Percentiles rank a stretch among this genome's conserved stretches.
These are phyloP conservation scores for Galerina marginata DNA, from an alignment of 768 basidiomycete species.

Conservation along the genomic window DNA sequence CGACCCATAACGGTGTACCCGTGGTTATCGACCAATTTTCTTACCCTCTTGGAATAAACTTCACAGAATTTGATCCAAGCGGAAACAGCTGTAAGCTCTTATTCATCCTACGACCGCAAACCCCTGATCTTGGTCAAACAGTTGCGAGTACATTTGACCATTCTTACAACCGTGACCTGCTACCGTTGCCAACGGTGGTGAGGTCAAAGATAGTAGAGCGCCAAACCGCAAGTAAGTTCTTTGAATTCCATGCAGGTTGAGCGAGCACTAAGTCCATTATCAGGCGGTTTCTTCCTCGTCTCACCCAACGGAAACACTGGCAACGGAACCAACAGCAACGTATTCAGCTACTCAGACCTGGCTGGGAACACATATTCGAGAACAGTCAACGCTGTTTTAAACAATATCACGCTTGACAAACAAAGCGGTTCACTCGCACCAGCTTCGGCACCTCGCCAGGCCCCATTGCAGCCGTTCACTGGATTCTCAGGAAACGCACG, in stretches of 20 bases:
- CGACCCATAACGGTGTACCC: slow-evolving; percentile 47
- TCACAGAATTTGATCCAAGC: slow-evolving; percentile 40
- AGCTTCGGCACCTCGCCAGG: slow-evolving; percentile 5
- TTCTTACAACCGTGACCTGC: slow-evolving; percentile 63
- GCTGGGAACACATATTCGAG: slow-evolving; percentile 68
- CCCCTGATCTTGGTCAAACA: slow-evolving; percentile 28
- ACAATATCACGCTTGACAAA: slow-evolving; percentile 64
- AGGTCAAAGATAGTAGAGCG: slow-evolving; percentile 62
- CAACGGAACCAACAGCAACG: slow-evolving; percentile 75
- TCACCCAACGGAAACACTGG: slow-evolving; percentile 55
- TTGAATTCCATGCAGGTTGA: neutral
- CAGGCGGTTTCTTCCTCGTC: slow-evolving; percentile 57
- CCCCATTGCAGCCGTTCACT: slow-evolving; percentile 8
- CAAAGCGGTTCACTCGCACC: slow-evolving; percentile 56
- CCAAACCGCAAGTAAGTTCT: slow-evolving; percentile 60
- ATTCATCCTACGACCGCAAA: neutral
- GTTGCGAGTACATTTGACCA: slow-evolving; percentile 66
- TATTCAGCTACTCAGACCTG: slow-evolving; percentile 63
- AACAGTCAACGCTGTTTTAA: slow-evolving; percentile 62
- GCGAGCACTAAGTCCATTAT: neutral
- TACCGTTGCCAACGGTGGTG: slow-evolving; percentile 63
- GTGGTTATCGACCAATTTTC: slow-evolving; percentile 47
- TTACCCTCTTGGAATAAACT: slow-evolving; percentile 52
- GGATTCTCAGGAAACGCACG: slow-evolving; percentile 20
- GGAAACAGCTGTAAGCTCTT: slow-evolving; percentile 41